Percentiles rank a stretch among this genome's conserved stretches.
Evolutionary conservation across 306 rosid species (phyloP).

Genomic region (Castanea sativa): DNA sequence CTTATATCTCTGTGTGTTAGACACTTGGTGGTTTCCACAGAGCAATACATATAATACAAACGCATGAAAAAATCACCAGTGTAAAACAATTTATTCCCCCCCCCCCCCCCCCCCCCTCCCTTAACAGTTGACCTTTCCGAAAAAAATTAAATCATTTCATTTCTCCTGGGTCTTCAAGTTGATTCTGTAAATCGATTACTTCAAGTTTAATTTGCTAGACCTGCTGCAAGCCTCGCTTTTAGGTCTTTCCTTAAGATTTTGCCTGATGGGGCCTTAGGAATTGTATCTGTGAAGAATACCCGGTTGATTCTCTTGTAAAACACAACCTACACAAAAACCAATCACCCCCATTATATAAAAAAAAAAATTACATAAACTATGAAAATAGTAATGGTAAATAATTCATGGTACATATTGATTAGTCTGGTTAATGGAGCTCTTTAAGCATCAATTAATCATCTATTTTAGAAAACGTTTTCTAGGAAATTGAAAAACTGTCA

Average conservation of each 20-base stretch:
- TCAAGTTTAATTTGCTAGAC: constrained; percentile 26
- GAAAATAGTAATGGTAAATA: no score
- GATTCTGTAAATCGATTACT: neutral
- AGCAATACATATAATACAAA: neutral
- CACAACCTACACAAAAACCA: constrained; percentile 58
- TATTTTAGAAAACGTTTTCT: no score
- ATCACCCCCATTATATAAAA: neutral
- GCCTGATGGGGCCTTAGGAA: constrained; percentile 78
- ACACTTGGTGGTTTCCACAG: neutral
- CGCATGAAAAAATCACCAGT: neutral
- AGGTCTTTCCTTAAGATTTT: constrained; percentile 72
- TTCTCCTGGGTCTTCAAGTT: no score
- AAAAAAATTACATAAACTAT: neutral
- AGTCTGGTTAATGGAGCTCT: no score
- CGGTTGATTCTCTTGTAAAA: constrained; percentile 65
- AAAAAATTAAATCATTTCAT: no score
- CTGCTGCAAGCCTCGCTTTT: constrained; percentile 43
- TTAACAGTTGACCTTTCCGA: neutral
- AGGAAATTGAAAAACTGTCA: no score
- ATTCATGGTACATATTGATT: no score
- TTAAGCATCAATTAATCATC: no score
- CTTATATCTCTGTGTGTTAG: neutral
- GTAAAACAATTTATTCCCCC: neutral
- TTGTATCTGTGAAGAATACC: constrained; percentile 67
- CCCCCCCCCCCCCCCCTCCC: neutral